Conservation (phyloP, 2,329 filamentous ascomycete genomes). For the Aspergillus sp. region DNA sequence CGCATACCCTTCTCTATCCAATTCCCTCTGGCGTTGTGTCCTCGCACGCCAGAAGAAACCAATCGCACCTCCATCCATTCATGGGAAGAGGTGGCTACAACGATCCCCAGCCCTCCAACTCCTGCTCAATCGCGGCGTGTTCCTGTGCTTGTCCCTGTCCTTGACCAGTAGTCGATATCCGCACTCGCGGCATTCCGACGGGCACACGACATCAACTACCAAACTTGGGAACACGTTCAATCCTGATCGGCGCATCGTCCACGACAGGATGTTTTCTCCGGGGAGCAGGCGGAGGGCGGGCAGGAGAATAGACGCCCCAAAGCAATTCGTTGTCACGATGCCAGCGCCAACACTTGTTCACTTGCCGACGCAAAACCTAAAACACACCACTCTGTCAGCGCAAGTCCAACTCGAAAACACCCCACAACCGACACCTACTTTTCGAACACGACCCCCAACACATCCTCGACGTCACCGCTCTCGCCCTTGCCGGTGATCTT, state of each 20-base stretch:
- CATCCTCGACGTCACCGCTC: conserved; percentile 87
- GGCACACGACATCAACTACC: background rate
- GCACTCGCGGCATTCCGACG: background rate
- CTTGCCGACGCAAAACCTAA: conserved; percentile 53
- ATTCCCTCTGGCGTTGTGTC: background rate
- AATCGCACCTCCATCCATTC: conserved; percentile 9
- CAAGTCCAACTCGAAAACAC: conserved; percentile 4
- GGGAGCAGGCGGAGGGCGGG: background rate
- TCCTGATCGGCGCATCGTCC: too few relatives aligned
- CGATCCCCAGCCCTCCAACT: conserved; percentile 10
- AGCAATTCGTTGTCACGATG: too few relatives aligned
- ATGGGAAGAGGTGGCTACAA: conserved; percentile 44
- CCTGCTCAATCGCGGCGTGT: background rate
- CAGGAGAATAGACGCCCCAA: background rate
- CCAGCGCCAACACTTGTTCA: conserved; percentile 2
- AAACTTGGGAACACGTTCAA: background rate
- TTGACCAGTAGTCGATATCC: conserved; percentile 10
- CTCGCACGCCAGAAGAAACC: background rate
- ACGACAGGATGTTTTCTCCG: background rate
- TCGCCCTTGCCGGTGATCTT: conserved; percentile 85
- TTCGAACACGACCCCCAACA: conserved; percentile 94
- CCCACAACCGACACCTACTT: conserved; percentile 62
- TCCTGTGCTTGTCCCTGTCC: background rate
- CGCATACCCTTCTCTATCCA: background rate
- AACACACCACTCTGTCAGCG: conserved; percentile 13